These are phyloP conservation scores for Tolypocladium pustulatum DNA, from an alignment of 2,329 filamentous ascomycete species.

Conservation along the genomic window DNA sequence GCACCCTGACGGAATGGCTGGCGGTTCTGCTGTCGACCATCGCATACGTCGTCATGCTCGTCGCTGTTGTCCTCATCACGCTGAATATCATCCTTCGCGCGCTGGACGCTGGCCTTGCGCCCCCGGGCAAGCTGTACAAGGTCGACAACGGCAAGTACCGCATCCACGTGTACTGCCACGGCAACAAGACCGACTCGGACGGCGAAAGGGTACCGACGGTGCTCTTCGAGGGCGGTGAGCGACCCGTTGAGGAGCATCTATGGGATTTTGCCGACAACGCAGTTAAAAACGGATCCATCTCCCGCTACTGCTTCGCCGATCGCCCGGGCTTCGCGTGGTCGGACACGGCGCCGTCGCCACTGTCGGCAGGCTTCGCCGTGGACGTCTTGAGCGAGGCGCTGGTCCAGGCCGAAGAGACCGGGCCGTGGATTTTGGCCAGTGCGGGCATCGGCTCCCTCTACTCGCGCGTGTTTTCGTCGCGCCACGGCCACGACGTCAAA, in stretches of 20 bases:
- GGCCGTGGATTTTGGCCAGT: slow-evolving; percentile 81
- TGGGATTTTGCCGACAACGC: slow-evolving; percentile 70
- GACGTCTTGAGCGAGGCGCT: slow-evolving; percentile 84
- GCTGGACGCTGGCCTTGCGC: slow-evolving; percentile 62
- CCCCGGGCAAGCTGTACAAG: slow-evolving; percentile 65
- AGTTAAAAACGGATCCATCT: slow-evolving; percentile 69
- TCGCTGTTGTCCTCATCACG: slow-evolving; percentile 65
- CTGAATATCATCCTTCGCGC: slow-evolving; percentile 70
- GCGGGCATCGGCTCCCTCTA: slow-evolving; percentile 84
- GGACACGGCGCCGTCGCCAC: slow-evolving; percentile 86
- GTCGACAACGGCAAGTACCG: slow-evolving; percentile 80
- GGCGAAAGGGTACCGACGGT: slow-evolving; percentile 61
- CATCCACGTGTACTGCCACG: slow-evolving; percentile 73
- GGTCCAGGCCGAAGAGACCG: slow-evolving; percentile 66
- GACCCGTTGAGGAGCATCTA: slow-evolving; percentile 67
- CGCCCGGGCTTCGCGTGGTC: slow-evolving; percentile 79
- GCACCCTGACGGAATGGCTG: slow-evolving; percentile 74
- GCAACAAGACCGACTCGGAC: slow-evolving; percentile 50
- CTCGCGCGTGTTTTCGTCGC: slow-evolving; percentile 80
- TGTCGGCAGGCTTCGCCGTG: slow-evolving; percentile 86
- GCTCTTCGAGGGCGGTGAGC: slow-evolving; percentile 74
- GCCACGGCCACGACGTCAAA: slow-evolving; percentile 62
- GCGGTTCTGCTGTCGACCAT: slow-evolving; percentile 68
- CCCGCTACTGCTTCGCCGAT: slow-evolving; percentile 90
- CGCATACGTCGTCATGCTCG: slow-evolving; percentile 56